Percentiles rank a stretch among this genome's conserved stretches.
These are phyloP conservation scores for Blastocladiella emersonii DNA, from an alignment of 371 early-diverging fungal species.

Conservation along the genomic window DNA sequence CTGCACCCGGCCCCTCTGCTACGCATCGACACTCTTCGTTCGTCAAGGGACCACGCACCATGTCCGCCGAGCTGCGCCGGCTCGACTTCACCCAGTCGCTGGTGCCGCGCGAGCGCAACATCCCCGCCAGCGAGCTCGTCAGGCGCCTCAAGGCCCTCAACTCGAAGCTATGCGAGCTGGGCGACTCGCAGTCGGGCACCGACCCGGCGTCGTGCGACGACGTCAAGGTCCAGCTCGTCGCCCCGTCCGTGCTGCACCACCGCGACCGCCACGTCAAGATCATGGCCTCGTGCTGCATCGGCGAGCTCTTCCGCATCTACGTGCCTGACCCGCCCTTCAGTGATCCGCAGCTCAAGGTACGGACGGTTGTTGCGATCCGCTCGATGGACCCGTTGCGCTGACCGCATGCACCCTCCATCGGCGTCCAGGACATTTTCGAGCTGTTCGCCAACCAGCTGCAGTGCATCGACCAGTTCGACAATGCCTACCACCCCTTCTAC, in stretches of 20 bases:
- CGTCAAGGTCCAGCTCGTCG: slow-evolving; percentile 51
- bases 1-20: no score
- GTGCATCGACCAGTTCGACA: slow-evolving; percentile 34
- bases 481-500: slow-evolving; percentile 49
- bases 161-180: slow-evolving; percentile 40
- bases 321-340: slow-evolving; percentile 86
- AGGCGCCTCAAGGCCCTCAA: slow-evolving; percentile 30
- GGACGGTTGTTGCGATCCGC: neutral
- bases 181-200: slow-evolving; percentile 52
- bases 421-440: slow-evolving; percentile 59
- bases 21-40: no score
- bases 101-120: slow-evolving; percentile 2
- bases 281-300: slow-evolving; percentile 72
- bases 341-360: slow-evolving; percentile 50
- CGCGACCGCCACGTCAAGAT: slow-evolving; percentile 63
- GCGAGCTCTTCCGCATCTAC: slow-evolving; percentile 77
- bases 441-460: slow-evolving; percentile 61
- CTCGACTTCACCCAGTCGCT: neutral
- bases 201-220: slow-evolving; percentile 45
- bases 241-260: slow-evolving; percentile 49
- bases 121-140: slow-evolving; percentile 25
- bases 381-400: neutral
- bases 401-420: neutral
- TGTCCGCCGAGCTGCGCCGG: neutral
- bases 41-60: no score